Percentiles rank a stretch among this genome's conserved stretches.
Evolutionary conservation across 2,329 filamentous ascomycete genomes (phyloP).

Genomic region (Ophiostoma ips): DNA sequence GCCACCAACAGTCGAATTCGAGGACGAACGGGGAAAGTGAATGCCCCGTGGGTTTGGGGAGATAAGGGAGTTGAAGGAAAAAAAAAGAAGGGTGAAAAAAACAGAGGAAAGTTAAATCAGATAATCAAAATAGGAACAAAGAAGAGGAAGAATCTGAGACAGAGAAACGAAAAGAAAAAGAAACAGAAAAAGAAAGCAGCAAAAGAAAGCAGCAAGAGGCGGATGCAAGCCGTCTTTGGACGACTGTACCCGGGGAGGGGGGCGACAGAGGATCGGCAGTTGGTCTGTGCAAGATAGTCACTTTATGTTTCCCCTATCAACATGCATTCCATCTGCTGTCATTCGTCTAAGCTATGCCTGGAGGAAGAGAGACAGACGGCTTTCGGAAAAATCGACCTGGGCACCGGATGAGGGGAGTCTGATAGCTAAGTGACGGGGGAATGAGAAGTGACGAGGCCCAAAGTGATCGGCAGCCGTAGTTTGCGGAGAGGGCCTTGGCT

Average conservation of each 20-base stretch:
- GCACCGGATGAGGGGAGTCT: background rate
- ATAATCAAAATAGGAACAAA: background rate
- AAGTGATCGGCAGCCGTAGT: background rate
- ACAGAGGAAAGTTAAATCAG: background rate
- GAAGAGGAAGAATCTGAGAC: background rate
- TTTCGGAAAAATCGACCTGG: background rate
- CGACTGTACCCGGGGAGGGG: background rate
- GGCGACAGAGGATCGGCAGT: no score
- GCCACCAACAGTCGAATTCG: background rate
- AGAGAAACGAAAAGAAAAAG: background rate
- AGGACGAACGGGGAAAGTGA: no score
- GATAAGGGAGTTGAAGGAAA: background rate
- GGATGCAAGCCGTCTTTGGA: background rate
- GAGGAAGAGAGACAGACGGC: no score
- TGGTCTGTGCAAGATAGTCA: no score
- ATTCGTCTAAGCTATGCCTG: no score
- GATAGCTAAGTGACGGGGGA: background rate
- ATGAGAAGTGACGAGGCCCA: background rate
- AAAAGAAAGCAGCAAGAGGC: background rate
- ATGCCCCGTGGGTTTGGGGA: no score
- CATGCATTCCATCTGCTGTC: no score
- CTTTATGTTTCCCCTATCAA: no score
- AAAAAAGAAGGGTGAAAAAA: background rate
- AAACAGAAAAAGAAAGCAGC: background rate
- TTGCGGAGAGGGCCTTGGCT: background rate